Evolutionary conservation across 2,329 filamentous ascomycete species (phyloP), one percentile per base, ranked within the genome.

Genomic region (Grosmannia serpens): DNA sequence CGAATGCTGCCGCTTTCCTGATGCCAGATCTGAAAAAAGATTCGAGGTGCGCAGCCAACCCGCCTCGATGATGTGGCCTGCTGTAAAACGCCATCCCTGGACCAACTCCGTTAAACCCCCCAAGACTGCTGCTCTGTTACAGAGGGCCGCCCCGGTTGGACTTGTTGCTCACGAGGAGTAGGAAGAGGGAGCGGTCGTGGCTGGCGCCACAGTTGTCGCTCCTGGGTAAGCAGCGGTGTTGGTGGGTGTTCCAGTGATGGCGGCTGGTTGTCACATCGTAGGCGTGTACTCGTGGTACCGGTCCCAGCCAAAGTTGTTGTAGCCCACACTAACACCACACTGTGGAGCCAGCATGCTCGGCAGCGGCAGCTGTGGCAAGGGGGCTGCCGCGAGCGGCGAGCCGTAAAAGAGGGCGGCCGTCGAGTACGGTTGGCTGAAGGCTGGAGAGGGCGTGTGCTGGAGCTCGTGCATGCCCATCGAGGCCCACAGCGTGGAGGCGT

Each of bases 261-360:
- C 69, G 70, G 73, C 68, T 83, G 79, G 74, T 83, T 82, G 79
- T 88, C 88, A 96, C 78, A 95, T 95, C 64, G 87, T 91, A 63
- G 89, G 86, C 65, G 89, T 81, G 71, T 91, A 95, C 72, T 92
- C 89, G 69, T 88, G 87, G 70, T 88, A 90, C 66, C 87, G 81
- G 71, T 89, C 89, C 89, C 90, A 96, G 66, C 88, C 89, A 70
- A 95, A 95, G 64, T 85, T 81, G 65, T 83, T 81, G 75, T 88
- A 91, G 61, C 85, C 86, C 61, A 85, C 78, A 69, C 86, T 86
- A 60, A 91, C 83, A 66, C 90, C 89, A 73, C 92, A 97, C 62
- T 44, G 55, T 26, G 87, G 85, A 66, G 88, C 82, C 62, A 96
- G 77, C 82, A 91, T 88, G 75, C 89, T 96, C 50, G 91, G 91